A percentile compares a stretch with the other conserved stretches of the same genome.
Conservation (phyloP, 2,329 filamentous ascomycete species). For the Penicillium sp. region DNA sequence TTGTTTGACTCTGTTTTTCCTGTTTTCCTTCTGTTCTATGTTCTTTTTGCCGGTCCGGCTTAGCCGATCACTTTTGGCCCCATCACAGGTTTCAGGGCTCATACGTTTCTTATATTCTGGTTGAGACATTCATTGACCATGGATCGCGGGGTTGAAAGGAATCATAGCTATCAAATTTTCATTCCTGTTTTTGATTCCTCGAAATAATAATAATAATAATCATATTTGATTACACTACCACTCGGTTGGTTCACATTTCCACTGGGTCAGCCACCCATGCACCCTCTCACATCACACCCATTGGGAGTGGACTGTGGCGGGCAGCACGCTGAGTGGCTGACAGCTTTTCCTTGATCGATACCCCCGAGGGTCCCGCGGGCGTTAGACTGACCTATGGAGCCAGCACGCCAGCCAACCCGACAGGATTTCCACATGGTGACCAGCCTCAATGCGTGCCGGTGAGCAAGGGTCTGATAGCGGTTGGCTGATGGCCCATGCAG, state of each 20-base stretch:
- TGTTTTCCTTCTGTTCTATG: background rate
- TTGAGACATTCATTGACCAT: background rate
- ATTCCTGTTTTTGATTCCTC: background rate
- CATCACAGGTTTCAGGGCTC: constrained; percentile 11
- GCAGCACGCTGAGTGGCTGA: constrained; percentile 30
- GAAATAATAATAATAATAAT: background rate
- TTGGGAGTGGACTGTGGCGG: constrained; percentile 22
- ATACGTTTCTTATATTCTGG: background rate
- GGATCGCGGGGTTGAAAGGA: background rate
- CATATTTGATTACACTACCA: background rate
- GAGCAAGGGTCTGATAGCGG: constrained; percentile 15
- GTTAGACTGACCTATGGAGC: constrained; percentile 20
- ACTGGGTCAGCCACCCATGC: constrained; percentile 2
- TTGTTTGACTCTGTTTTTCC: background rate
- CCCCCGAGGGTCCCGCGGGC: constrained; percentile 25
- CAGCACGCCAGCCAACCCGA: constrained; percentile 20
- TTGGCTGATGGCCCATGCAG: constrained; percentile 17
- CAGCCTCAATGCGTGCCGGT: constrained; percentile 1
- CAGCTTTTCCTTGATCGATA: constrained; percentile 20
- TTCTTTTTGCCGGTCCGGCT: background rate
- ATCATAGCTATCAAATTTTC: background rate
- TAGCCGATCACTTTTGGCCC: background rate
- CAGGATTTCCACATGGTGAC: constrained; percentile 1
- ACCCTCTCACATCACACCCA: constrained; percentile 11
- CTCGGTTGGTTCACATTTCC: constrained; percentile 2